phyloP scores from a whole-genome alignment of 2,329 filamentous ascomycete genomes.

The Pseudogymnoascus pannorum region DNA sequence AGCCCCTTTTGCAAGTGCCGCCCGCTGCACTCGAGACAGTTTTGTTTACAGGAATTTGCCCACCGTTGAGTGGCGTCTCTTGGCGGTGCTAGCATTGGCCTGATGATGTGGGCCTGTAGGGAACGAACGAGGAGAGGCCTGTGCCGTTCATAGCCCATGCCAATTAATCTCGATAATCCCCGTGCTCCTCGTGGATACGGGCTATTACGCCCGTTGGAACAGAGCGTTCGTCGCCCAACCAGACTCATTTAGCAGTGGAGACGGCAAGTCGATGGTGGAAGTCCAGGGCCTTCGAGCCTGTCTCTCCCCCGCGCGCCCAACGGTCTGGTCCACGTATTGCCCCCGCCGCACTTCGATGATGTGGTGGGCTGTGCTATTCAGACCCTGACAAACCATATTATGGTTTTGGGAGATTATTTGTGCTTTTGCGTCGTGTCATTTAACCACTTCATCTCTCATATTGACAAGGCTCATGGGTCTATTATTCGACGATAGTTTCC shows the following conservation, averaged over 20 bases:
- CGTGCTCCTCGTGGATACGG: slow-evolving; percentile 1
- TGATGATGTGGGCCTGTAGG: neutral
- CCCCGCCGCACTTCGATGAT: neutral
- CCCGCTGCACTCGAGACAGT: neutral
- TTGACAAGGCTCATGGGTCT: neutral
- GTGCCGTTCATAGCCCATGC: slow-evolving; percentile 1
- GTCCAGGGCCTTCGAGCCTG: neutral
- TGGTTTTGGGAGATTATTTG: neutral
- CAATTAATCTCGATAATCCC: slow-evolving; percentile 8
- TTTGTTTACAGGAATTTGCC: slow-evolving; percentile 7
- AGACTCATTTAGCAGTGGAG: neutral
- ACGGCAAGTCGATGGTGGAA: neutral
- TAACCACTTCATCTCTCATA: neutral
- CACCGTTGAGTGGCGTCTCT: slow-evolving; percentile 3
- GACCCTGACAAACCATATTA: neutral
- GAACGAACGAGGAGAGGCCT: neutral
- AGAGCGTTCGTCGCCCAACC: neutral
- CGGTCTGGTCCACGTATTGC: neutral
- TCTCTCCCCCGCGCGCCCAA: slow-evolving; percentile 6
- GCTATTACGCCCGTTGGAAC: neutral
- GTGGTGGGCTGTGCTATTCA: neutral
- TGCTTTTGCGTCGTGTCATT: neutral
- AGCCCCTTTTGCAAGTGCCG: slow-evolving; percentile 2
- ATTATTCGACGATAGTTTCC: neutral
- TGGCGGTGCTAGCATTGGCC: neutral